Evolutionary conservation across 2,329 filamentous ascomycete genomes (phyloP), one percentile per base, ranked within the genome.

Genomic region (Beauveria scarabaeidicola): DNA sequence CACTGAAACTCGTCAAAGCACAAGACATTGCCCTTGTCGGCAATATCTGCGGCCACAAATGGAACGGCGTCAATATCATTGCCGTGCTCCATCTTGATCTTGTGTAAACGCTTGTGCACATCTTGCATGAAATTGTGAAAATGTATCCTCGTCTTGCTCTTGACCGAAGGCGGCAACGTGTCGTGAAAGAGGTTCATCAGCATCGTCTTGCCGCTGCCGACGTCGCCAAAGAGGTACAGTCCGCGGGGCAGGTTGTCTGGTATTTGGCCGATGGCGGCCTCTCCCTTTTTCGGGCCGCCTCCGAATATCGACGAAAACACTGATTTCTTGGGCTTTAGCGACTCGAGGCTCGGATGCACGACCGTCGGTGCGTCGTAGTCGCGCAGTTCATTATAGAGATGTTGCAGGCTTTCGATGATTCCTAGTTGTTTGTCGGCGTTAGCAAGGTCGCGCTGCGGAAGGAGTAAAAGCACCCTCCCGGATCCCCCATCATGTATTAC

Each of bases 41-140:
- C 94, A 70, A 99, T 94, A 69, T 94, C 88, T n/a, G 93, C 94
- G 2, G 93, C 93, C 19, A 97, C 88, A 70, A 95, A 94, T 0
- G 93, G 93, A 48, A 97, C 83, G 0, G 85, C 90, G 72, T 99
- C 94, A 43, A 96, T 82, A 66, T 97, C 91, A 69, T 86, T 91
- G 32, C 94, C 94, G 71, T 96, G 84, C 67, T 86, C 77, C 82
- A 94, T 88, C 77, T 96, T 97, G 75, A 96, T 87, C 70, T 85
- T 85, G 77, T 97, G 94, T 67, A 97, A 77, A 62, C 93, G 83
- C 72, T 88, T 91, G 76, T 99, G 94, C 52, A 97, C 88, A 72
- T 96, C 90, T 73, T 97, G 94, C 94, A 99, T 99, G 78, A 99
- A 99, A 73, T 96, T 96, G 78, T 97, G 91, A 75, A 99, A 99